Percentiles rank a stretch among this genome's conserved stretches.
Conservation (phyloP, 2,329 filamentous ascomycete species). For the Diaporthe sp. region DNA sequence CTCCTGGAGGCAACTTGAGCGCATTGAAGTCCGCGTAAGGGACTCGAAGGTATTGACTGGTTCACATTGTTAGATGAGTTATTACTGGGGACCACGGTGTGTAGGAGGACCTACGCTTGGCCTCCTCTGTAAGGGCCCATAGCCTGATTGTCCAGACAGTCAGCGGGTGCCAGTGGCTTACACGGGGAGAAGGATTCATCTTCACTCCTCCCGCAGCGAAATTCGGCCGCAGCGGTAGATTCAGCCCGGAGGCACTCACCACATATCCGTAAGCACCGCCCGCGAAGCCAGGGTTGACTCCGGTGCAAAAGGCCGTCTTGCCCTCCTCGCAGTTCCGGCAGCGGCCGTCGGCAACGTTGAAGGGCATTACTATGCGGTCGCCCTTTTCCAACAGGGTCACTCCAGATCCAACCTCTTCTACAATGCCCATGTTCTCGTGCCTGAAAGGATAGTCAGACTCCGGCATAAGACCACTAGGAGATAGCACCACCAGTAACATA, state of each 20-base stretch:
- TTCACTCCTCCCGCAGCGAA: too few species aligned
- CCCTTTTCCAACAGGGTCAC: conserved; percentile 73
- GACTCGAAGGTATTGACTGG: conserved; percentile 70
- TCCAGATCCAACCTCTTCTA: conserved; percentile 68
- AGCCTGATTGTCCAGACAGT: conserved; percentile 50
- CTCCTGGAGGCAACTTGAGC: conserved; percentile 71
- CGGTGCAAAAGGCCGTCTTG: conserved; percentile 75
- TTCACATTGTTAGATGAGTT: not conserved
- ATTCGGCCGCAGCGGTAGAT: too few species aligned
- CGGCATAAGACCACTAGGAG: not conserved
- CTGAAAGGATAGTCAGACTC: conserved; percentile 42
- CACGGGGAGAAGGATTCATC: too few species aligned
- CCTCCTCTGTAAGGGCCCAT: conserved; percentile 66
- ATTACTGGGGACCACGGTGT: not conserved
- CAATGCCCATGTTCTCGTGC: conserved; percentile 73
- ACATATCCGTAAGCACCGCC: conserved; percentile 51
- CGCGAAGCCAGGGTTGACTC: conserved; percentile 57
- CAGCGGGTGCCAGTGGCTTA: too few species aligned
- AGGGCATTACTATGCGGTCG: conserved; percentile 75
- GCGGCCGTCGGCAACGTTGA: conserved; percentile 74
- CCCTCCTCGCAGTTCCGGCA: conserved; percentile 76
- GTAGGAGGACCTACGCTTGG: conserved; percentile 54
- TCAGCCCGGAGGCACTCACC: not conserved
- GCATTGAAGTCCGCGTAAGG: conserved; percentile 78
- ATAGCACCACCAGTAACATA: not conserved